phyloP scores from a whole-genome alignment of 1,139 yeast species.

The Arxiozyma bovina region DNA sequence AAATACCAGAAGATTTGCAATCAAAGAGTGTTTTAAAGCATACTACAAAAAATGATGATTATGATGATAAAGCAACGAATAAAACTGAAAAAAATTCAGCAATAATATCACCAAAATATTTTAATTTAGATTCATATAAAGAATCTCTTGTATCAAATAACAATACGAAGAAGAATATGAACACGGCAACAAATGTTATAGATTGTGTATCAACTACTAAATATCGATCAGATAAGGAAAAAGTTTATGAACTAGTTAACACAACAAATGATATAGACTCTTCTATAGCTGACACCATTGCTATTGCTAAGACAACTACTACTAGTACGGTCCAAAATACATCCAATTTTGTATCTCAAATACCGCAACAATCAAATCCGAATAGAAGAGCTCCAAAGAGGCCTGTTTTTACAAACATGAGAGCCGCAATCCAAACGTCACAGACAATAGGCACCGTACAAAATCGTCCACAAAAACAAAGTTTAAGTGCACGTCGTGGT shows the following conservation, averaged over 20 bases:
- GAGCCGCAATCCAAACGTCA: constrained; percentile 2
- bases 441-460: constrained; percentile 1
- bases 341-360: not conserved
- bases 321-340: not conserved
- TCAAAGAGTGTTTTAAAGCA: not conserved
- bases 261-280: not conserved
- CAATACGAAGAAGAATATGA: not conserved
- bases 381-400: constrained; percentile 12
- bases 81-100: not conserved
- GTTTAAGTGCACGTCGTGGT: constrained; percentile 32
- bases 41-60: not conserved
- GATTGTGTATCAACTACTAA: not conserved
- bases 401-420: constrained; percentile 1
- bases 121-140: not conserved
- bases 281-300: not conserved
- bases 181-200: not conserved
- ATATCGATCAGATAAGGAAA: not conserved
- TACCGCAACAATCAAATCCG: constrained; percentile 11
- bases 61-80: not conserved
- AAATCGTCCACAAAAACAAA: constrained; percentile 15
- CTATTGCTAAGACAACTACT: not conserved
- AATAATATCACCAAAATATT: not conserved
- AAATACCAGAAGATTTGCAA: not conserved
- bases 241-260: not conserved
- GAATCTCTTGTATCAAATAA: not conserved